These are phyloP conservation scores for Singerocomus inundabilis DNA, from an alignment of 1,284 basidiomycete species.

Conservation along the genomic window DNA sequence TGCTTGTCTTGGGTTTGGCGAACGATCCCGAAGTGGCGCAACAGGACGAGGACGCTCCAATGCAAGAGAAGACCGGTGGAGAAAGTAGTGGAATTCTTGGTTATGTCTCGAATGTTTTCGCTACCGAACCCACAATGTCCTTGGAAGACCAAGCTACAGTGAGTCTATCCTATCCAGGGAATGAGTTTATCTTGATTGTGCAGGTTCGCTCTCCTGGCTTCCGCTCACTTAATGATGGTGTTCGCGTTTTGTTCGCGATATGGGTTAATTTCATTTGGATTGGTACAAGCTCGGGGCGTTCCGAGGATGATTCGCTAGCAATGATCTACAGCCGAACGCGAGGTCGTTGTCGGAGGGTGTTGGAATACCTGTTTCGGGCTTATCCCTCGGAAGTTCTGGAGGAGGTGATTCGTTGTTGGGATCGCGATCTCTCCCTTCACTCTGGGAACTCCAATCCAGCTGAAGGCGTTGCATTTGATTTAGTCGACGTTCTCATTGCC, in stretches of 20 bases:
- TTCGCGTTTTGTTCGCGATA: constrained; percentile 65
- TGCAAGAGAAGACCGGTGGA: constrained; percentile 48
- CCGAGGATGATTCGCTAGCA: constrained; percentile 63
- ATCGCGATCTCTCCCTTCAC: constrained; percentile 49
- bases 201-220: constrained; percentile 71
- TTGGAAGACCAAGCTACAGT: constrained; percentile 60
- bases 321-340: constrained; percentile 67
- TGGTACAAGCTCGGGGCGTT: constrained; percentile 43
- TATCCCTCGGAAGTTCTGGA: constrained; percentile 83
- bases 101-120: constrained; percentile 79
- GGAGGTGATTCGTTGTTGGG: constrained; percentile 80
- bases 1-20: constrained; percentile 66
- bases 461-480: constrained; percentile 68
- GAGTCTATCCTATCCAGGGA: constrained; percentile 23
- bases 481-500: constrained; percentile 80
- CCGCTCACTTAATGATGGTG: constrained; percentile 67
- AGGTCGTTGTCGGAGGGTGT: constrained; percentile 66
- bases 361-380: constrained; percentile 85
- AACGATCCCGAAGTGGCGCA: constrained; percentile 47
- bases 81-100: constrained; percentile 72
- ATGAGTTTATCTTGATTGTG: constrained; percentile 7
- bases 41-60: constrained; percentile 55
- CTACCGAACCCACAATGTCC: constrained; percentile 51
- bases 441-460: constrained; percentile 38
- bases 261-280: constrained; percentile 63